Percentiles rank a stretch among this genome's conserved stretches.
These are phyloP conservation scores for Escovopsis sp. DNA, from an alignment of 2,329 filamentous ascomycete genomes.

Conservation along the genomic window DNA sequence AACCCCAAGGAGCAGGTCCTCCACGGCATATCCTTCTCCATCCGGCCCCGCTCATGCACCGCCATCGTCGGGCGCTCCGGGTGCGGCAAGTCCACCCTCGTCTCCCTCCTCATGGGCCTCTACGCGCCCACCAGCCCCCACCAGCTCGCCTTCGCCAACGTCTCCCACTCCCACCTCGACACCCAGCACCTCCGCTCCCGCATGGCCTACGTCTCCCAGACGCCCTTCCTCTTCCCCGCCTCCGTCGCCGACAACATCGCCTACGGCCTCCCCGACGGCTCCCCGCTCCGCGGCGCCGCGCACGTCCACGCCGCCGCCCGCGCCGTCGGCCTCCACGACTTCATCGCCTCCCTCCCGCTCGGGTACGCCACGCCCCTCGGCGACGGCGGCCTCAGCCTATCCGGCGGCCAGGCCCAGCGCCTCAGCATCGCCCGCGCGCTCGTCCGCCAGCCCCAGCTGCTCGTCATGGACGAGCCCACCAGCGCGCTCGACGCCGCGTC, in stretches of 20 bases:
- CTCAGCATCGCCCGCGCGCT: slow-evolving; percentile 71
- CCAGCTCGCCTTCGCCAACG: slow-evolving; percentile 42
- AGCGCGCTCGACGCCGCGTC: slow-evolving; percentile 61
- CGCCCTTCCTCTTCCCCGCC: slow-evolving; percentile 62
- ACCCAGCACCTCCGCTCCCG: slow-evolving; percentile 42
- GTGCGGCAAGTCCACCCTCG: slow-evolving; percentile 80
- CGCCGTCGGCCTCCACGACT: slow-evolving; percentile 57
- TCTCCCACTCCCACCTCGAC: slow-evolving; percentile 44
- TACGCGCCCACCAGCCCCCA: slow-evolving; percentile 30
- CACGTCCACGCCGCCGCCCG: slow-evolving; percentile 38
- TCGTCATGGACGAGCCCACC: slow-evolving; percentile 81
- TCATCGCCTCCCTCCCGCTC: slow-evolving; percentile 53
- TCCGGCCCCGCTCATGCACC: slow-evolving; percentile 49
- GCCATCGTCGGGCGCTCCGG: slow-evolving; percentile 77
- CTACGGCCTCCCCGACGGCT: slow-evolving; percentile 53
- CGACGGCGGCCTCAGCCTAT: slow-evolving; percentile 58
- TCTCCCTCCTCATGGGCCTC: slow-evolving; percentile 58
- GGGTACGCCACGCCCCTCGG: slow-evolving; percentile 53
- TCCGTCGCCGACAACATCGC: slow-evolving; percentile 47
- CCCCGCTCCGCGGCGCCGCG: slow-evolving; percentile 28
- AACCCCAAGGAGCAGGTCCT: slow-evolving; percentile 40
- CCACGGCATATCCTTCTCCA: slow-evolving; percentile 46
- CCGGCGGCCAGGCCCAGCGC: slow-evolving; percentile 71
- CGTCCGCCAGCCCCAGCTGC: slow-evolving; percentile 51
- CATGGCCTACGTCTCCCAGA: slow-evolving; percentile 56